Evolutionary conservation across 139 green algal species (phyloP), one percentile per base, ranked within the genome.

Genomic region (Chlorella sp.): DNA sequence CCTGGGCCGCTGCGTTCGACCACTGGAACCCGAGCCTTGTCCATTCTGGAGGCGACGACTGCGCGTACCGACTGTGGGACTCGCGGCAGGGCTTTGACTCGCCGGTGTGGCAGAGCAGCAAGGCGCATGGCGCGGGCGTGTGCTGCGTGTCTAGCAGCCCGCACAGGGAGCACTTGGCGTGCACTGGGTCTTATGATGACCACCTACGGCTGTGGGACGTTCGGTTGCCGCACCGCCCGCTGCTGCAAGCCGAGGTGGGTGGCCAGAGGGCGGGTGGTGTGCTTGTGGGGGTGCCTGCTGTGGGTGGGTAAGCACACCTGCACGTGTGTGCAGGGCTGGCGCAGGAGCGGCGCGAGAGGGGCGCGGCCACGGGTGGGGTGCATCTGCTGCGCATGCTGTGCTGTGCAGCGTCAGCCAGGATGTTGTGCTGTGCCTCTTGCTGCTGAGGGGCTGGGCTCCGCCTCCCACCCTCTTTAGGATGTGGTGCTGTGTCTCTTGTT

Each of bases 181-280:
- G 86, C 26, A 98, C 95, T 1, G 96, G 96, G 44, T 94, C 90
- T 68, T 98, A 98, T 73, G 96, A 98, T 75, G 96, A 98, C 77
- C 4, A 76, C 13, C 80, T 94, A n/a, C 64, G 96, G 38, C 44
- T 97, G 44, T 98, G 95, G 95, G 95, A 98, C 80, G 48, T 90
- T 32, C 85, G 94, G 0, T 87, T 69, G 9, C 56, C 76, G 3
- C 19, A 67, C 0, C 44, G 62, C 44, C 94, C 94, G 0, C 1
- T 96, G 38, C 36, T 67, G 13, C 8, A 38, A 67, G 87, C 91
- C 7, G 54, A 88, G 54, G 44, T 90, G 74, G 6, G 77, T 64
- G 65, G 65, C 16, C 19, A n/a, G n/a, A n/a, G 65, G 2, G 28
- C 3, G 30, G 30, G 30, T 24, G 64, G 7, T 3, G 60, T 1